A percentile compares a stretch with the other conserved stretches of the same genome.
phyloP scores from a whole-genome alignment of 345 rosid species.

The Melastoma malabathricum region DNA sequence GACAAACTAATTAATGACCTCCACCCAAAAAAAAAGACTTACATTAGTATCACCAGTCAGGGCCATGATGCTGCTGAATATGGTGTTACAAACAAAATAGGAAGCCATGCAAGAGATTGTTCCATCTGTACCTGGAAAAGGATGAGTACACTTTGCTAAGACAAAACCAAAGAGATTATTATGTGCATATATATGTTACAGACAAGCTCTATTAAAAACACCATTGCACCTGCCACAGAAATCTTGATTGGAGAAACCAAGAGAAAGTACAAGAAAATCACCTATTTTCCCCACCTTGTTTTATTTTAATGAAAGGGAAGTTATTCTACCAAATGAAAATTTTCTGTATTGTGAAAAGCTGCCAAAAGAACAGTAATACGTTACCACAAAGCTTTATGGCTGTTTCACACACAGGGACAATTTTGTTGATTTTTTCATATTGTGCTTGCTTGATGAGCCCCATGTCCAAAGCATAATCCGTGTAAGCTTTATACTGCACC shows the following conservation, averaged over 20 bases:
- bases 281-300: no score
- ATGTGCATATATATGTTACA: neutral
- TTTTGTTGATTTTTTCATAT: constrained; percentile 51
- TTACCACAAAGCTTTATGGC: constrained; percentile 93
- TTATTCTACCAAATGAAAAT: no score
- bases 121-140: constrained; percentile 79
- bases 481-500: constrained; percentile 83
- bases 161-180: neutral
- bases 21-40: constrained; percentile 16
- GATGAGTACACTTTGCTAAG: neutral
- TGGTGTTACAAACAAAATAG: constrained; percentile 75
- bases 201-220: no score
- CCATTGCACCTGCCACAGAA: no score
- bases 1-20: no score
- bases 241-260: no score
- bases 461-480: constrained; percentile 84
- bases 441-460: constrained; percentile 47
- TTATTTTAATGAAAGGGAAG: no score
- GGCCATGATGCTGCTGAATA: constrained; percentile 60
- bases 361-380: neutral
- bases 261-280: no score
- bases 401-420: constrained; percentile 73
- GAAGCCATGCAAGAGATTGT: constrained; percentile 90
- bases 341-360: no score
- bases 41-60: constrained; percentile 60